Base-by-base conservation (phyloP, 2,329 filamentous ascomycete genomes). In the Beauveria sp. region DNA sequence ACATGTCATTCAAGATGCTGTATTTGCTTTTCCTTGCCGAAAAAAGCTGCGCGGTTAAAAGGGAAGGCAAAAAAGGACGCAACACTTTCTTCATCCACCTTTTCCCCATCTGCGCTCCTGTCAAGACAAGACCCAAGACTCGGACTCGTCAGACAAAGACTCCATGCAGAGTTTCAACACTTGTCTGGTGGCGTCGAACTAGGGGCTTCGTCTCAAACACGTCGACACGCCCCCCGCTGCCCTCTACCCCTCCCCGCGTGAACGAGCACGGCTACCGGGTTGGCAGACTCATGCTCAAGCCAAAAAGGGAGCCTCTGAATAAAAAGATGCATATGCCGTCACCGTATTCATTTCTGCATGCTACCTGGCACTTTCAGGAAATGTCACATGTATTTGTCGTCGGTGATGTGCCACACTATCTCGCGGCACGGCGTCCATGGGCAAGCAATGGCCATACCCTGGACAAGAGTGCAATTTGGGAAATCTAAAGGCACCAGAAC, bases 121-220 rank as follows among this genome's bases (percentile, higher is more conserved):
- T 42, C 46, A 20, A 30, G 30, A 34, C 30, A 34, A 34, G 10
- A 12, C 30, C 30, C 30, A 34, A 34, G 18, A 42, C 47, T 30
- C 9, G 24, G 34, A 51, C 22, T 43, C 5, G 30, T 22, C 34
- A 22, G 20, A 43, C 34, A 14, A 34, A 34, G 34, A 14, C 34
- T 16, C 18, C 30, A 26, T 22, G 43, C 7, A 40, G n/a, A 51
- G 50, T 54, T 54, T 54, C 50, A 55, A 47, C 42, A 40, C 24
- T 47, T 6, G 58, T 49, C 34, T 42, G n/a, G 58, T 61, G 58
- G 58, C 58, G 58, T 55, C 50, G 18, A 42, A 45, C 58, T 43
- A 61, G 58, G 58, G 58, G 58, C 51, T 50, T 54, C 58, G 28
- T 60, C 42, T 60, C 58, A 61, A 61, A 56, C 51, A 61, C 51